These are phyloP conservation scores for Erysiphe pisi DNA, from an alignment of 2,329 filamentous ascomycete species.

Conservation along the genomic window DNA sequence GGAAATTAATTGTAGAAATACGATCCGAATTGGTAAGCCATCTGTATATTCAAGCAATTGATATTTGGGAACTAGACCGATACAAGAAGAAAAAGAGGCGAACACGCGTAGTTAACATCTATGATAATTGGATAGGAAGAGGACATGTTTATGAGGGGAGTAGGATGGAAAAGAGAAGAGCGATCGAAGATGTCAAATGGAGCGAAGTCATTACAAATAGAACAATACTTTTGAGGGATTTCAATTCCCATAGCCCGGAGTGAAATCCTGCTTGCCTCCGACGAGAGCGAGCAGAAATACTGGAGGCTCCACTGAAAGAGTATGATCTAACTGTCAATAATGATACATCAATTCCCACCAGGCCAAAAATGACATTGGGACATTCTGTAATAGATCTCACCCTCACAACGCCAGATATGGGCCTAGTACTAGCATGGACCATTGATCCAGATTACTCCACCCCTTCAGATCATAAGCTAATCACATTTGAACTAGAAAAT, in stretches of 20 bases:
- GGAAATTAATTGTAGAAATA: not conserved
- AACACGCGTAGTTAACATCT: not conserved
- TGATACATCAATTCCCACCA: not conserved
- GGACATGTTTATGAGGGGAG: not conserved
- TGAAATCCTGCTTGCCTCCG: not conserved
- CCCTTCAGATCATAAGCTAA: not conserved
- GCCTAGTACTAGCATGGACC: not conserved
- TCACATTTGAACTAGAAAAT: not conserved
- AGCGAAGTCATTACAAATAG: not conserved
- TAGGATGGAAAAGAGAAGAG: not conserved
- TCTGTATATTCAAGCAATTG: not conserved
- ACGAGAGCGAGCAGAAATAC: not conserved
- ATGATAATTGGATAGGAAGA: not conserved
- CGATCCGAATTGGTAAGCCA: not conserved
- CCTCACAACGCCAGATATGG: not conserved
- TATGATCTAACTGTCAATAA: not conserved
- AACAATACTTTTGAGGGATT: not conserved
- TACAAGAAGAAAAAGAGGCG: not conserved
- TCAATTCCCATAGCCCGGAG: slow-evolving; percentile 13
- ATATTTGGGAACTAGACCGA: not conserved
- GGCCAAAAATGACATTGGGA: not conserved
- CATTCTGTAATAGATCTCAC: slow-evolving; percentile 21
- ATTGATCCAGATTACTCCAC: not conserved
- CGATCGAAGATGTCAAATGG: not conserved
- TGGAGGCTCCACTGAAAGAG: not conserved